Percentiles rank a stretch among this genome's conserved stretches.
Conservation (phyloP, 2,329 filamentous ascomycete genomes). For the Didymella lethalis region DNA sequence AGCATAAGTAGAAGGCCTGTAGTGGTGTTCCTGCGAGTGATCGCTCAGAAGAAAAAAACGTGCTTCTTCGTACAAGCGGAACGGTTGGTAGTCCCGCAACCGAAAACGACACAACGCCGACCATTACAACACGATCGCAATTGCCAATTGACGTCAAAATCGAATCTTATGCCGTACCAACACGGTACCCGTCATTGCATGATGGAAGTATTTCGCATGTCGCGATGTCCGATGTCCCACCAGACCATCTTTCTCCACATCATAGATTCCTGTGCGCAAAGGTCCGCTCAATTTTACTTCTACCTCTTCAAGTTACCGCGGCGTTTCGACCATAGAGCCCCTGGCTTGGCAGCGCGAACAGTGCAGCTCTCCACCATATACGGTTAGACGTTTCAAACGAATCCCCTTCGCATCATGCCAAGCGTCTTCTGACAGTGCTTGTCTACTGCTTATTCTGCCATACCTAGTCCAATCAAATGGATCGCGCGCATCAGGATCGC, state of each 20-base stretch:
- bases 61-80: neutral
- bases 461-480: constrained; percentile 10
- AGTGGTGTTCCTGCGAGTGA: too few relatives aligned
- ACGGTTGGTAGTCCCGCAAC: neutral
- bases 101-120: neutral
- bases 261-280: constrained; percentile 1
- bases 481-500: constrained; percentile 20
- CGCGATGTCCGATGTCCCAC: neutral
- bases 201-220: neutral
- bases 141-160: neutral
- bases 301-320: constrained; percentile 12
- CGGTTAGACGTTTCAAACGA: constrained; percentile 30
- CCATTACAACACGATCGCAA: neutral
- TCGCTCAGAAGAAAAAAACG: too few relatives aligned
- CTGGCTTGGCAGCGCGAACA: constrained; percentile 28
- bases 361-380: constrained; percentile 10
- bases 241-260: constrained; percentile 12
- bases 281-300: constrained; percentile 21
- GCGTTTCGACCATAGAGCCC: constrained; percentile 27
- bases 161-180: neutral
- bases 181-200: neutral
- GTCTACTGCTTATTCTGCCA: neutral
- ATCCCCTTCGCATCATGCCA: constrained; percentile 22
- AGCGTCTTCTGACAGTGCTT: constrained; percentile 17
- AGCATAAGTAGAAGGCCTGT: too few relatives aligned